phyloP scores from a whole-genome alignment of 2,329 filamentous ascomycete species.

The Chaetomium olivaceum region DNA sequence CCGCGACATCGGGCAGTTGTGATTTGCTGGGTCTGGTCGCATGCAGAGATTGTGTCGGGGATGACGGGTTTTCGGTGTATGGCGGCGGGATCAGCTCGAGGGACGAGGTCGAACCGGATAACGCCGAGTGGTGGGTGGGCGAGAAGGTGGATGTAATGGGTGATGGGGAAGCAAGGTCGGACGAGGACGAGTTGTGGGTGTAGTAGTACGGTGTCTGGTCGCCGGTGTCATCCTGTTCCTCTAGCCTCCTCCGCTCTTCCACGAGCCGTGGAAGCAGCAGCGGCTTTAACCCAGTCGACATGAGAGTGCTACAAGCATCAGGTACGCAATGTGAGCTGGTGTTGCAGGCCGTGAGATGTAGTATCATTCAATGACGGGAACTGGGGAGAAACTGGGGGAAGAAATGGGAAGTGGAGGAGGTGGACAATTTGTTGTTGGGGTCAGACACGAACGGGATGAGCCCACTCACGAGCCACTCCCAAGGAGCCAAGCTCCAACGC shows the following conservation, averaged over 20 bases:
- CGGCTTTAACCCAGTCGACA: slow-evolving; percentile 54
- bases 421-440: slow-evolving; percentile 28
- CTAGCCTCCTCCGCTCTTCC: slow-evolving; percentile 50
- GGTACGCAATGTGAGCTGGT: slow-evolving; percentile 1
- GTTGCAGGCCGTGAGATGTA: neutral
- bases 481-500: slow-evolving; percentile 9
- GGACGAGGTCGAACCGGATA: slow-evolving; percentile 75
- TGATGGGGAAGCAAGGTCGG: slow-evolving; percentile 69
- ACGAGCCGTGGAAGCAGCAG: slow-evolving; percentile 56
- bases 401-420: neutral
- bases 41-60: slow-evolving; percentile 49
- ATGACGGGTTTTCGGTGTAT: slow-evolving; percentile 55
- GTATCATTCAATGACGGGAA: slow-evolving; percentile 6
- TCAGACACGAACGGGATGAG: slow-evolving; percentile 19
- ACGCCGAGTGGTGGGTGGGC: slow-evolving; percentile 55
- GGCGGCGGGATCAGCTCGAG: slow-evolving; percentile 58
- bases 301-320: slow-evolving; percentile 33
- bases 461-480: neutral
- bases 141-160: slow-evolving; percentile 72
- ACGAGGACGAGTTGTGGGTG: slow-evolving; percentile 55
- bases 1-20: slow-evolving; percentile 77
- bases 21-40: slow-evolving; percentile 55
- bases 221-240: slow-evolving; percentile 37
- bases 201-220: slow-evolving; percentile 46
- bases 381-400: slow-evolving; percentile 5